A percentile compares a stretch with the other conserved stretches of the same genome.
Conservation (phyloP, 495 filamentous ascomycete genomes). For the Platismatia glauca region DNA sequence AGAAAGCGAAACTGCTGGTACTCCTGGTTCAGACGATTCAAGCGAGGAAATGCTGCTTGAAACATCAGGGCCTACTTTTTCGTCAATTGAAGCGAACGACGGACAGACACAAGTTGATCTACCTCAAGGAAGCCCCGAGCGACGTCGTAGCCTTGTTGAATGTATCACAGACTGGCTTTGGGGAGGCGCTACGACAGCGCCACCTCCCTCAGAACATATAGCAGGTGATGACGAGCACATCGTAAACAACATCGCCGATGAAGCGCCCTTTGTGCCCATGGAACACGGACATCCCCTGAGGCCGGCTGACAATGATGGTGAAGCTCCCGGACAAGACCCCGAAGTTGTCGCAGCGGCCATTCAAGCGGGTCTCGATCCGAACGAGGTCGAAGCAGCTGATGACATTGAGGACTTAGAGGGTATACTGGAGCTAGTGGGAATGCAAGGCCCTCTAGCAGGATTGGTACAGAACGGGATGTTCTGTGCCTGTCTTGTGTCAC, state of each 20-base stretch:
- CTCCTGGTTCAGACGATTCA: too few relatives aligned
- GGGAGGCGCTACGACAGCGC: slow-evolving; percentile 45
- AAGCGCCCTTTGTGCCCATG: slow-evolving; percentile 56
- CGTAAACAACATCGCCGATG: slow-evolving; percentile 46
- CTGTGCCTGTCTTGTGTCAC: slow-evolving; percentile 77
- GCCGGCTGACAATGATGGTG: slow-evolving; percentile 17
- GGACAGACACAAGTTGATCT: not conserved
- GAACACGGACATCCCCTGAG: slow-evolving; percentile 29
- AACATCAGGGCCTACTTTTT: not conserved
- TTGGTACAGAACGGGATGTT: slow-evolving; percentile 93
- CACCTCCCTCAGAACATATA: slow-evolving; percentile 29
- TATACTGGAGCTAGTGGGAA: slow-evolving; percentile 89
- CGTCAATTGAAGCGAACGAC: not conserved
- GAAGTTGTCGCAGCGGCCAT: slow-evolving; percentile 35
- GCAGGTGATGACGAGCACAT: slow-evolving; percentile 49
- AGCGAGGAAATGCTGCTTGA: not conserved
- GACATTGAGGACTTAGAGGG: slow-evolving; percentile 97
- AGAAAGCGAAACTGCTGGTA: not conserved
- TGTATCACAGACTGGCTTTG: slow-evolving; percentile 49
- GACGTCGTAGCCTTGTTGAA: slow-evolving; percentile 6
- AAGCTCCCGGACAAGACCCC: slow-evolving; percentile 30
- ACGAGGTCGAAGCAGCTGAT: slow-evolving; percentile 55
- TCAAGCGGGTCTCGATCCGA: slow-evolving; percentile 46
- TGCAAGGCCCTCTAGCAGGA: slow-evolving; percentile 85
- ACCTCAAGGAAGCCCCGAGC: not conserved